These are phyloP conservation scores for Chalciporus piperatoides DNA, from an alignment of 1,284 basidiomycete species.

Conservation along the genomic window DNA sequence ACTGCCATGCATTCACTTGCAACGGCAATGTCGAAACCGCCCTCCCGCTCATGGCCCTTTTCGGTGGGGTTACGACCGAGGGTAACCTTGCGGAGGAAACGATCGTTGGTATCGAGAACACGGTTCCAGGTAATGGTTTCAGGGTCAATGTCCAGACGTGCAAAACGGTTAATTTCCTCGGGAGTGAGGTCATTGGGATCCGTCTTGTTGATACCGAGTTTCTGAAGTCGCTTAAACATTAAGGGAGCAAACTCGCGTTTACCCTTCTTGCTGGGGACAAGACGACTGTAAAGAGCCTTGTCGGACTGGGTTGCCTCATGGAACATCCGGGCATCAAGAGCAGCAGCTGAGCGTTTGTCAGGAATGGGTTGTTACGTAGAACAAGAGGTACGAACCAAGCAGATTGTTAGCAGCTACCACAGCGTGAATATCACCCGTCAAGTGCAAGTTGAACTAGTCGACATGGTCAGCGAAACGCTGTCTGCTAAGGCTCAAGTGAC, in stretches of 20 bases:
- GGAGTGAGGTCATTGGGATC: conserved; percentile 90
- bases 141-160: conserved; percentile 89
- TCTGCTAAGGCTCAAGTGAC: conserved; percentile 4
- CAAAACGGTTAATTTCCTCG: conserved; percentile 88
- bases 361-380: background rate
- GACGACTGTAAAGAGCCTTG: conserved; percentile 90
- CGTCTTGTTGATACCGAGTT: conserved; percentile 95
- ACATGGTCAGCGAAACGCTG: conserved; percentile 8
- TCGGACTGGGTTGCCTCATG: conserved; percentile 96
- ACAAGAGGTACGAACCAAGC: conserved; percentile 51
- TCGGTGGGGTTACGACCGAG: conserved; percentile 90
- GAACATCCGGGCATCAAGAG: conserved; percentile 97
- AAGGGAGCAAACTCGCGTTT: conserved; percentile 93
- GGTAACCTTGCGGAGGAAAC: conserved; percentile 93
- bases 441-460: conserved; percentile 85
- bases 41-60: conserved; percentile 83
- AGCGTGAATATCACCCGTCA: conserved; percentile 98
- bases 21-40: conserved; percentile 96
- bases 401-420: conserved; percentile 98
- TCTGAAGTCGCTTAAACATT: conserved; percentile 94
- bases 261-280: conserved; percentile 93
- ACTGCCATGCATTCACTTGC: conserved; percentile 99
- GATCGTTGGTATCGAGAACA: conserved; percentile 95
- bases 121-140: conserved; percentile 98
- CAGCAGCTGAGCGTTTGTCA: conserved; percentile 64